Evolutionary conservation across 768 basidiomycete species (phyloP).

Genomic region (Phanerodontia chrysosporium): DNA sequence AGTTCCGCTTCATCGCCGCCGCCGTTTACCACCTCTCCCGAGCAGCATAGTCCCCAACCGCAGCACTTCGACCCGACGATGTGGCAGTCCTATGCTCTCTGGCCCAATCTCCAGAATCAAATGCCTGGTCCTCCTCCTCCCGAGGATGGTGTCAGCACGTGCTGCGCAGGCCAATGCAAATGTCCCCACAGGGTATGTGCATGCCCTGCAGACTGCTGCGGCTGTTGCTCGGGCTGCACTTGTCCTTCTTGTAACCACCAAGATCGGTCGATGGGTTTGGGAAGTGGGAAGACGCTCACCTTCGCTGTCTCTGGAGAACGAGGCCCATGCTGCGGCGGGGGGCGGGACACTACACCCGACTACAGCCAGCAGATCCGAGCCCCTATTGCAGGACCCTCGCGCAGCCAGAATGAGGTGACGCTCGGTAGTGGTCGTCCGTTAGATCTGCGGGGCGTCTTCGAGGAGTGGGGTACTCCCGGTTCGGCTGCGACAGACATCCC

Average conservation of each 20-base stretch:
- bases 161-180: constrained; percentile 30
- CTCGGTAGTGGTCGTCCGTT: neutral
- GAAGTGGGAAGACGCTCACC: constrained; percentile 20
- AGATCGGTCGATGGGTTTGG: constrained; percentile 10
- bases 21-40: neutral
- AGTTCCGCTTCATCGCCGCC: neutral
- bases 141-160: constrained; percentile 15
- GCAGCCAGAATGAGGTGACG: neutral
- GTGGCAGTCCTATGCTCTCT: constrained; percentile 17
- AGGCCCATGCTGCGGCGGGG: constrained; percentile 20
- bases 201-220: constrained; percentile 30
- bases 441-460: constrained; percentile 10
- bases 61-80: constrained; percentile 16
- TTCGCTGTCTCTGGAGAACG: constrained; percentile 34
- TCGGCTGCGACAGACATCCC: constrained; percentile 5
- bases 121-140: constrained; percentile 12
- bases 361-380: neutral
- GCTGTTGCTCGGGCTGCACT: constrained; percentile 27
- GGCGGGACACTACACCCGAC: neutral
- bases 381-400: neutral
- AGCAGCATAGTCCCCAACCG: neutral
- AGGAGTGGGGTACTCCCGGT: neutral
- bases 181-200: constrained; percentile 30
- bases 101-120: constrained; percentile 17
- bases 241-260: constrained; percentile 24